Conservation (phyloP, 2,329 filamentous ascomycete genomes). For the Aspergillus sp. region DNA sequence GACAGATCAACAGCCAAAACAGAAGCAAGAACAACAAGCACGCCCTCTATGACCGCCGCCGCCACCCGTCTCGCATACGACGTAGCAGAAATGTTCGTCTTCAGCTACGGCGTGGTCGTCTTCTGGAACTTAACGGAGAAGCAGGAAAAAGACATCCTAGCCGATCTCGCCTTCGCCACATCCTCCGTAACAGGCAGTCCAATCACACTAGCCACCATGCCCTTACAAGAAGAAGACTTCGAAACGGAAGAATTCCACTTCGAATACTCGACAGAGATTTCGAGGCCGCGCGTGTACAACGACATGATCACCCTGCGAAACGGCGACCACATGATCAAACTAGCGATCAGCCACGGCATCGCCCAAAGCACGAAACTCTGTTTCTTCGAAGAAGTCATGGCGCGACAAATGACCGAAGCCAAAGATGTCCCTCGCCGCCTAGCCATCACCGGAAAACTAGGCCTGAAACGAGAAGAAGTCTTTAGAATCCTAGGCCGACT, state of each 20-base stretch:
- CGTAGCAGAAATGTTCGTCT: slow-evolving; percentile 91
- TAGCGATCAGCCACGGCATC: slow-evolving; percentile 95
- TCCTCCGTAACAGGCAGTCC: slow-evolving; percentile 33
- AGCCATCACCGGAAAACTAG: slow-evolving; percentile 80
- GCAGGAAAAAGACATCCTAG: slow-evolving; percentile 93
- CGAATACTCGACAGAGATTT: slow-evolving; percentile 82
- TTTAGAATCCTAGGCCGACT: slow-evolving; percentile 83
- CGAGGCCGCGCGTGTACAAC: slow-evolving; percentile 88
- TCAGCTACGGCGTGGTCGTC: slow-evolving; percentile 92
- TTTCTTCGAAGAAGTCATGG: slow-evolving; percentile 95
- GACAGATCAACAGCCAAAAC: slow-evolving; percentile 38
- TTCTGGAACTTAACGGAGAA: slow-evolving; percentile 98
- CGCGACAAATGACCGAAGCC: slow-evolving; percentile 83
- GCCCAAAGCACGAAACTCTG: slow-evolving; percentile 94
- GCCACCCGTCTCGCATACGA: slow-evolving; percentile 56
- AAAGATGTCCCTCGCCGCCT: slow-evolving; percentile 86
- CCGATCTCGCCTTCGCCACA: slow-evolving; percentile 79
- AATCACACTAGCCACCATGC: slow-evolving; percentile 65
- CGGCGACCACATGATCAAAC: slow-evolving; percentile 97
- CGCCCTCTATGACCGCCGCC: slow-evolving; percentile 6
- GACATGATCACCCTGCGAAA: slow-evolving; percentile 98
- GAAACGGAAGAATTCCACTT: slow-evolving; percentile 99
- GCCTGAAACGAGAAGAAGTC: slow-evolving; percentile 87
- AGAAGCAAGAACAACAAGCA: slow-evolving; percentile 32
- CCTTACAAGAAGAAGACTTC: slow-evolving; percentile 80